Percentiles rank a stretch among this genome's conserved stretches.
These are phyloP conservation scores for Camelina sativa DNA, from an alignment of 345 rosid genomes.

Conservation along the genomic window DNA sequence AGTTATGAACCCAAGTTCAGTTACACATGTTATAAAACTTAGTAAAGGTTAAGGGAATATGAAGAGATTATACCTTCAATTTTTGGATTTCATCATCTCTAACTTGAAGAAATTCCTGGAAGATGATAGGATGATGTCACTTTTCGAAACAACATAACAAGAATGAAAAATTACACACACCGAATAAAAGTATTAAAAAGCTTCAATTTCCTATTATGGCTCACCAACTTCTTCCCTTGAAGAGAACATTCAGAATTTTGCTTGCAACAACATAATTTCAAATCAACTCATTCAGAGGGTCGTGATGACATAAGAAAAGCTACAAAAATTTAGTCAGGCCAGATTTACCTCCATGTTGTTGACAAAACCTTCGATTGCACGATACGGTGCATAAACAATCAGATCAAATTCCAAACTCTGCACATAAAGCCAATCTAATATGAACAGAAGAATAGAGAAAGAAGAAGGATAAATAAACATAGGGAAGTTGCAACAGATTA, in stretches of 20 bases:
- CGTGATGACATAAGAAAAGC: constrained; percentile 2
- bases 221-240: neutral
- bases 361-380: constrained; percentile 88
- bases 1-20: constrained; percentile 3
- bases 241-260: constrained; percentile 11
- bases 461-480: constrained; percentile 11
- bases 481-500: constrained; percentile 22
- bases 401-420: constrained; percentile 98
- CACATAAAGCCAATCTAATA: constrained; percentile 36
- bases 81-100: constrained; percentile 58
- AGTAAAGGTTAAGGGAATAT: neutral
- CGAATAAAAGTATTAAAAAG: constrained; percentile 7
- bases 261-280: constrained; percentile 13
- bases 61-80: constrained; percentile 59
- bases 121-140: constrained; percentile 35
- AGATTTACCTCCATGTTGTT: constrained; percentile 71
- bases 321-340: neutral
- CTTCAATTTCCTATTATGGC: neutral
- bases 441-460: constrained; percentile 20
- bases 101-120: constrained; percentile 66
- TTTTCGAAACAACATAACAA: neutral
- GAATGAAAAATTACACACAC: constrained; percentile 3
- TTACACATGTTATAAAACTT: neutral
- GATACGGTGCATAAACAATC: constrained; percentile 94
- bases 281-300: neutral